Evolutionary conservation across 2,329 filamentous ascomycete genomes (phyloP).

Genomic region (Diaporthe caulivora): DNA sequence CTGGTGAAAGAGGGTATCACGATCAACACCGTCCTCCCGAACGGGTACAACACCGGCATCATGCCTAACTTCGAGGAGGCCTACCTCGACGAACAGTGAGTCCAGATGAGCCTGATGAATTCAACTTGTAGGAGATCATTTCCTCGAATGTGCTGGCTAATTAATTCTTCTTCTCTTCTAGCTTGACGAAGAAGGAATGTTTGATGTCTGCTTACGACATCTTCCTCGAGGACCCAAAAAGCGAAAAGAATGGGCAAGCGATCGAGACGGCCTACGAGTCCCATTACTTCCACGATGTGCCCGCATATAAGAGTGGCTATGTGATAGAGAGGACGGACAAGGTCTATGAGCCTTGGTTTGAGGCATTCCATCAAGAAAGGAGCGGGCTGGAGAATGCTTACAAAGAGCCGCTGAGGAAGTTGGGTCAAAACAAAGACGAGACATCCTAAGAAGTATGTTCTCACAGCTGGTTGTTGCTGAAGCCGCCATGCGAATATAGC

Average conservation of each 20-base stretch:
- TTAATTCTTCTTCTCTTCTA: not conserved
- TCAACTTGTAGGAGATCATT: not conserved
- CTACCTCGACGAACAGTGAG: slow-evolving; percentile 9
- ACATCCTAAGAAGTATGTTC: no score
- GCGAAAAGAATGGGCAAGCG: not conserved
- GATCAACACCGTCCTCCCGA: not conserved
- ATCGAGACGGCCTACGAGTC: slow-evolving; percentile 14
- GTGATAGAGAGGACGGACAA: slow-evolving; percentile 7
- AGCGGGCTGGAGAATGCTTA: not conserved
- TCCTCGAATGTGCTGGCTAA: not conserved
- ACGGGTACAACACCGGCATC: slow-evolving; percentile 1
- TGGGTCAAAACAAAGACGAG: no score
- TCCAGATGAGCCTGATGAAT: not conserved
- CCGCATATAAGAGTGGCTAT: slow-evolving; percentile 14
- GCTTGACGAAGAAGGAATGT: slow-evolving; percentile 13
- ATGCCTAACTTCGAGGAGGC: not conserved
- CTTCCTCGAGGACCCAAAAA: not conserved
- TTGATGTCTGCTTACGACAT: slow-evolving; percentile 8
- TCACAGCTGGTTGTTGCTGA: no score
- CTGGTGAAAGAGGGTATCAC: slow-evolving; percentile 15
- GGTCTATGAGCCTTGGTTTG: slow-evolving; percentile 2
- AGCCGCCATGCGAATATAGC: no score
- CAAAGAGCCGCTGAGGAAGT: slow-evolving; percentile 3
- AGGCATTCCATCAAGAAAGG: not conserved
- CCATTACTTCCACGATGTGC: not conserved